Evolutionary conservation across 2,329 filamentous ascomycete genomes (phyloP).

Genomic region (Calonectria honghensis): DNA sequence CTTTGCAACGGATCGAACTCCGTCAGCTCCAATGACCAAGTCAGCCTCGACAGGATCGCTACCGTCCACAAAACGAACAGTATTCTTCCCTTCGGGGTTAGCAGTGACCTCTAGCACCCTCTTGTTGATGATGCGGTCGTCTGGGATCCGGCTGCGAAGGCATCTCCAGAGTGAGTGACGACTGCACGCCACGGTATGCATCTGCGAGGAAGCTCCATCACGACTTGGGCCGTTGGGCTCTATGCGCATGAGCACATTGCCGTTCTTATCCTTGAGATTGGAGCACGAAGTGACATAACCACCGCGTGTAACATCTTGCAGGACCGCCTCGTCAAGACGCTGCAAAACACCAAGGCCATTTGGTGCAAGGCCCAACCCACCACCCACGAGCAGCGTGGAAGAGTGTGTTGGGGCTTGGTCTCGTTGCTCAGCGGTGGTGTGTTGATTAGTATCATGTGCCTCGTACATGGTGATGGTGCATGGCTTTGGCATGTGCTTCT

Average conservation of each 20-base stretch:
- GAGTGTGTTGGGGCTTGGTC: slow-evolving; percentile 49
- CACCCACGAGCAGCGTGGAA: slow-evolving; percentile 52
- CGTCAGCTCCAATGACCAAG: slow-evolving; percentile 54
- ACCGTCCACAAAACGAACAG: slow-evolving; percentile 49
- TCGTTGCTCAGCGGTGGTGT: slow-evolving; percentile 43
- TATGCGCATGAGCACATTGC: slow-evolving; percentile 46
- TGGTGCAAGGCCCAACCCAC: slow-evolving; percentile 50
- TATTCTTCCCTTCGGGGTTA: slow-evolving; percentile 42
- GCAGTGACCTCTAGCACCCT: slow-evolving; percentile 46
- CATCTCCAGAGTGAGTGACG: slow-evolving; percentile 52
- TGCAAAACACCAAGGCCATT: slow-evolving; percentile 53
- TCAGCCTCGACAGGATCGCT: slow-evolving; percentile 49
- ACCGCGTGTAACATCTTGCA: slow-evolving; percentile 48
- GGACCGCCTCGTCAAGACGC: slow-evolving; percentile 50
- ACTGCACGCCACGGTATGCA: slow-evolving; percentile 50
- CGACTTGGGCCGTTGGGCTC: slow-evolving; percentile 36
- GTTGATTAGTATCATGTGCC: slow-evolving; percentile 47
- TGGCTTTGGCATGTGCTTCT: slow-evolving; percentile 46
- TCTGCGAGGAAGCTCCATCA: slow-evolving; percentile 21
- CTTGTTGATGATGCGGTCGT: slow-evolving; percentile 47
- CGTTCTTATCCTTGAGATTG: slow-evolving; percentile 52
- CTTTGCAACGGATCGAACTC: slow-evolving; percentile 48
- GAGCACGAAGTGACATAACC: slow-evolving; percentile 50
- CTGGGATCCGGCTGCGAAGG: slow-evolving; percentile 49
- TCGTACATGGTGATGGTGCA: slow-evolving; percentile 52